Percentiles rank a stretch among this genome's conserved stretches.
Conservation (phyloP, 78 protist species). For the Dictyostelium intermedium region DNA sequence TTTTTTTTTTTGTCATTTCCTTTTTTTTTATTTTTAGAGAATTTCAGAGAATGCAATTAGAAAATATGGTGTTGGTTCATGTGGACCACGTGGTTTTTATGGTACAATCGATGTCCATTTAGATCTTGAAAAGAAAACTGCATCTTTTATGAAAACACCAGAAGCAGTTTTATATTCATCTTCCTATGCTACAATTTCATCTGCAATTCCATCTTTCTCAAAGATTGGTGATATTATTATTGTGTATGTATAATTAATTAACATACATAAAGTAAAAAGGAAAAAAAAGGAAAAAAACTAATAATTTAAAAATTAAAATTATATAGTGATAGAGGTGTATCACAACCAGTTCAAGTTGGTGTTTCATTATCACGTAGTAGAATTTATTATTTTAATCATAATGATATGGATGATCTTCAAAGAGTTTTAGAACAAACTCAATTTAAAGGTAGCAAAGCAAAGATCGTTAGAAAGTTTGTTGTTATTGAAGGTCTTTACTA, state of each 20-base stretch:
- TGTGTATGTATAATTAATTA: conserved; percentile 35
- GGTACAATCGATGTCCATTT: conserved; percentile 96
- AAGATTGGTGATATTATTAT: conserved; percentile 92
- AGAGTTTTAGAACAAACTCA: conserved; percentile 23
- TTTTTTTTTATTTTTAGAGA: neutral
- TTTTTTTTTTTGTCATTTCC: too few relatives aligned
- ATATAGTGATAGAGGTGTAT: conserved; percentile 80
- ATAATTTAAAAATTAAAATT: neutral
- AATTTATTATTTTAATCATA: conserved; percentile 79
- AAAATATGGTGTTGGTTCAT: conserved; percentile 96
- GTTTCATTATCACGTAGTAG: conserved; percentile 81
- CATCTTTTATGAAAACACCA: conserved; percentile 80
- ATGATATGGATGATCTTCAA: conserved; percentile 85
- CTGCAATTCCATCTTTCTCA: conserved; percentile 94
- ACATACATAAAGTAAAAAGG: too few relatives aligned
- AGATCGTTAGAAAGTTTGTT: conserved; percentile 85
- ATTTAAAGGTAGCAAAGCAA: conserved; percentile 31
- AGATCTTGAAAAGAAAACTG: conserved; percentile 88
- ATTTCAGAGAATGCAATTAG: conserved; percentile 60
- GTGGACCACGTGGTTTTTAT: conserved; percentile 99
- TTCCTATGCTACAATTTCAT: conserved; percentile 90
- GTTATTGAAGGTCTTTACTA: conserved; percentile 92
- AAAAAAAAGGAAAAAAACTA: too few relatives aligned
- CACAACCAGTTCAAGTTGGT: conserved; percentile 86
- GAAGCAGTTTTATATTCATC: conserved; percentile 93